Evolutionary conservation across 257 asterid species (phyloP).

Genomic region (Ehretia macrophylla): DNA sequence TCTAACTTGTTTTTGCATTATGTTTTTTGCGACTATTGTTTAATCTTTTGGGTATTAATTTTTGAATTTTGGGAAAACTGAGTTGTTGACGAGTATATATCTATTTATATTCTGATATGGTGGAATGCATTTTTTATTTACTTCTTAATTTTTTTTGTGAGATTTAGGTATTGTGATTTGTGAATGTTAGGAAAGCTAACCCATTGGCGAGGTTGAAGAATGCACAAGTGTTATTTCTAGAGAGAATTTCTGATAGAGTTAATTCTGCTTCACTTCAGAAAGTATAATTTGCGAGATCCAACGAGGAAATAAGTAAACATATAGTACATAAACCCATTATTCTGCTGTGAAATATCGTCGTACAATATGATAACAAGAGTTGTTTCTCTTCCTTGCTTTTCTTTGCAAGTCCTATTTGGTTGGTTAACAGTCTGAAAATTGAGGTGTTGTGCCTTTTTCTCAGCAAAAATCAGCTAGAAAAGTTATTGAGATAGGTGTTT

Average conservation of each 20-base stretch:
- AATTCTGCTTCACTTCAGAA: slow-evolving; percentile 44
- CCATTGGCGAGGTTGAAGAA: slow-evolving; percentile 89
- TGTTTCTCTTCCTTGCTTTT: slow-evolving; percentile 75
- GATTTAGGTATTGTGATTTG: not conserved
- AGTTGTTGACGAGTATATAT: too few relatives aligned
- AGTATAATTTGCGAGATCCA: slow-evolving; percentile 40
- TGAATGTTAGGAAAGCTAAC: slow-evolving; percentile 56
- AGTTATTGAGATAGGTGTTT: too few relatives aligned
- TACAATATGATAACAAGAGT: slow-evolving; percentile 36
- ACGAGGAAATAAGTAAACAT: slow-evolving; percentile 11
- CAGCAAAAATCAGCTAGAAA: too few relatives aligned
- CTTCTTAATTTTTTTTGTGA: slow-evolving; percentile 1
- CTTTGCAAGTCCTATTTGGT: slow-evolving; percentile 29
- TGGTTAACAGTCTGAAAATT: slow-evolving; percentile 25
- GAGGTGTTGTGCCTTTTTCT: slow-evolving; percentile 31
- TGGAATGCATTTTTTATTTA: too few relatives aligned
- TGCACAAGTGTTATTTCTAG: slow-evolving; percentile 87
- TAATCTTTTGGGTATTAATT: too few relatives aligned
- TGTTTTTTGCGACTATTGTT: not conserved
- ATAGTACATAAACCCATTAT: slow-evolving; percentile 12
- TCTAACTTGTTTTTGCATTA: too few relatives aligned
- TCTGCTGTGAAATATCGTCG: slow-evolving; percentile 10
- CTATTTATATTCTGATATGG: too few relatives aligned
- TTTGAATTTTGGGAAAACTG: too few relatives aligned
- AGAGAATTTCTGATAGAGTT: slow-evolving; percentile 79